Conservation (phyloP, 1,284 basidiomycete species). For the Malassezia japonica region DNA sequence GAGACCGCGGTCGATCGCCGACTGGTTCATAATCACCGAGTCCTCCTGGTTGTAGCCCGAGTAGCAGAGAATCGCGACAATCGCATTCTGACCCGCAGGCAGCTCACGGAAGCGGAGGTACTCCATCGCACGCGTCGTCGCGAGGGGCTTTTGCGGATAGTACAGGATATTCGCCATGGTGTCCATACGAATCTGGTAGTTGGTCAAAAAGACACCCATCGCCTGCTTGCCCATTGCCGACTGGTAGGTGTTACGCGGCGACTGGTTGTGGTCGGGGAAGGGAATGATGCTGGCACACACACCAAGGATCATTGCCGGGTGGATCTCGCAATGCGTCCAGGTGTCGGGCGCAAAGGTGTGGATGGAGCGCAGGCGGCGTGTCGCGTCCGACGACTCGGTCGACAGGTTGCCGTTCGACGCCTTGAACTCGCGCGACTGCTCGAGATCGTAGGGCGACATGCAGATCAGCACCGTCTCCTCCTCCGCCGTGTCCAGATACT, state of each 20-base stretch:
- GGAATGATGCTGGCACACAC: constrained; percentile 98
- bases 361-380: constrained; percentile 61
- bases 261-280: constrained; percentile 99
- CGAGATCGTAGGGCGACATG: constrained; percentile 92
- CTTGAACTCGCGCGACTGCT: constrained; percentile 55
- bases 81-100: constrained; percentile 94
- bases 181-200: constrained; percentile 72
- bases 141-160: constrained; percentile 97
- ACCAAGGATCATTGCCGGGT: constrained; percentile 96
- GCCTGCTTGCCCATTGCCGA: constrained; percentile 99
- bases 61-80: constrained; percentile 96
- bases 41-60: constrained; percentile 99
- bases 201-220: constrained; percentile 95
- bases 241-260: constrained; percentile 88
- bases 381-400: constrained; percentile 65
- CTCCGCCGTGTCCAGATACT: constrained; percentile 93
- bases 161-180: constrained; percentile 73
- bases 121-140: constrained; percentile 97
- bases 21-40: constrained; percentile 99
- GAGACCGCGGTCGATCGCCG: constrained; percentile 90
- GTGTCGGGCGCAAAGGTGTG: constrained; percentile 49
- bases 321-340: constrained; percentile 99
- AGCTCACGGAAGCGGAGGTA: constrained; percentile 95
- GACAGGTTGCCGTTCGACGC: constrained; percentile 55
- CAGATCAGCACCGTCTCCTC: constrained; percentile 99